These are phyloP conservation scores for Lactifluus rugatus DNA, from an alignment of 768 basidiomycete genomes.

Conservation along the genomic window DNA sequence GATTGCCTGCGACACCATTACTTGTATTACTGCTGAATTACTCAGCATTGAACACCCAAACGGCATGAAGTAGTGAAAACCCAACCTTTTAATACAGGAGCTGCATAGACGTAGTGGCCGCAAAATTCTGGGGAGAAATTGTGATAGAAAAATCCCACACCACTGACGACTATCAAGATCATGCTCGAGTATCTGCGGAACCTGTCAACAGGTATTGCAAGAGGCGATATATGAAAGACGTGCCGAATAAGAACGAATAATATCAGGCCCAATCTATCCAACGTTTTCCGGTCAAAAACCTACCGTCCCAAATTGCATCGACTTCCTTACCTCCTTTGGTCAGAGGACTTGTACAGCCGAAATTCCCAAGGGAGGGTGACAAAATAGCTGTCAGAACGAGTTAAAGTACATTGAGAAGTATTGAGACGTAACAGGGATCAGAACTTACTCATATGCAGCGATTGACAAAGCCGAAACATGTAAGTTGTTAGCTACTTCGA, in stretches of 20 bases:
- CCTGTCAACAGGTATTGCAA: neutral
- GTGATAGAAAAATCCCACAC: conserved; percentile 47
- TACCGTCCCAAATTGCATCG: neutral
- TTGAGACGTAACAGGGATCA: neutral
- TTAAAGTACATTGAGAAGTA: neutral
- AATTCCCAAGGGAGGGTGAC: conserved; percentile 13
- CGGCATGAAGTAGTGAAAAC: neutral
- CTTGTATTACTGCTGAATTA: conserved; percentile 40
- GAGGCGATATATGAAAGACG: neutral
- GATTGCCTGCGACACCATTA: conserved; percentile 56
- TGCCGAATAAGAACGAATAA: conserved; percentile 11
- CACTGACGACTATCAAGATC: too few relatives aligned
- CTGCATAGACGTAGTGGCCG: conserved; percentile 37
- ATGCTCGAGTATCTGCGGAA: too few relatives aligned
- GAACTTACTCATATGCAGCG: conserved; percentile 6
- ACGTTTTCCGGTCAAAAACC: too few relatives aligned
- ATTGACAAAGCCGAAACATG: conserved; percentile 1
- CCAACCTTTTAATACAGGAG: conserved; percentile 54
- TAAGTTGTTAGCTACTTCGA: neutral
- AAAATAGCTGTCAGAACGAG: conserved; percentile 1
- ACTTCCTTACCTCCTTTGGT: neutral
- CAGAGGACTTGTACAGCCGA: conserved; percentile 5
- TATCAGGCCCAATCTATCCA: too few relatives aligned
- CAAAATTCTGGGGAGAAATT: conserved; percentile 42
- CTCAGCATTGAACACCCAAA: neutral